Conservation (phyloP, 2,329 filamentous ascomycete genomes). For the Scedosporium aurantiacum region DNA sequence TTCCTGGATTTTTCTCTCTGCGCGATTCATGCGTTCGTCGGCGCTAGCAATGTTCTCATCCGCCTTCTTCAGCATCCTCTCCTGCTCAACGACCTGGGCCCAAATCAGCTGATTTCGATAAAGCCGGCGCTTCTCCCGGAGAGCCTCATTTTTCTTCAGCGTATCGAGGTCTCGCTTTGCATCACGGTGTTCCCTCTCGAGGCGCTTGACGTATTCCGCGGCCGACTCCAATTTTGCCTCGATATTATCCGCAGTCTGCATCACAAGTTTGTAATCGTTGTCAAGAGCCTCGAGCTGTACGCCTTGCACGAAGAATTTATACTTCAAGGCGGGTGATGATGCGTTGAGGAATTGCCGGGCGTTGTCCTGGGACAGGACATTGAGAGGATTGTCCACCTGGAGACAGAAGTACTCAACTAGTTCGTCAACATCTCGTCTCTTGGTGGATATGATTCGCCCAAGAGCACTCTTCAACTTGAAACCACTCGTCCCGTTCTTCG, state of each 20-base stretch:
- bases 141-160: conserved; percentile 53
- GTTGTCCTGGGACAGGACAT: conserved; percentile 89
- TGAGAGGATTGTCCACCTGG: conserved; percentile 94
- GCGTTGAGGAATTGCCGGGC: conserved; percentile 86
- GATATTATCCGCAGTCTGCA: conserved; percentile 65
- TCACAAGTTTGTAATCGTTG: conserved; percentile 77
- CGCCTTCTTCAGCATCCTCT: conserved; percentile 36
- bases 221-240: conserved; percentile 51
- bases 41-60: conserved; percentile 18
- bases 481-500: conserved; percentile 58
- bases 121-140: conserved; percentile 49
- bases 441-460: conserved; percentile 64
- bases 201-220: conserved; percentile 48
- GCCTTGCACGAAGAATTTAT: conserved; percentile 91
- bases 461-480: conserved; percentile 77
- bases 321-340: conserved; percentile 74
- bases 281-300: conserved; percentile 89
- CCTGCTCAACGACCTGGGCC: conserved; percentile 72
- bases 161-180: conserved; percentile 54
- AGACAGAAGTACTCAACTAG: conserved; percentile 88
- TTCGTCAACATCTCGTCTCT: conserved; percentile 79
- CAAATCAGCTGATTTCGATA: conserved; percentile 65
- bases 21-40: conserved; percentile 16
- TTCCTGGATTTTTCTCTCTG: conserved; percentile 20
- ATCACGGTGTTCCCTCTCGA: conserved; percentile 48